These are phyloP conservation scores for Podila epigama DNA, from an alignment of 192 early-diverging fungal species.

Conservation along the genomic window DNA sequence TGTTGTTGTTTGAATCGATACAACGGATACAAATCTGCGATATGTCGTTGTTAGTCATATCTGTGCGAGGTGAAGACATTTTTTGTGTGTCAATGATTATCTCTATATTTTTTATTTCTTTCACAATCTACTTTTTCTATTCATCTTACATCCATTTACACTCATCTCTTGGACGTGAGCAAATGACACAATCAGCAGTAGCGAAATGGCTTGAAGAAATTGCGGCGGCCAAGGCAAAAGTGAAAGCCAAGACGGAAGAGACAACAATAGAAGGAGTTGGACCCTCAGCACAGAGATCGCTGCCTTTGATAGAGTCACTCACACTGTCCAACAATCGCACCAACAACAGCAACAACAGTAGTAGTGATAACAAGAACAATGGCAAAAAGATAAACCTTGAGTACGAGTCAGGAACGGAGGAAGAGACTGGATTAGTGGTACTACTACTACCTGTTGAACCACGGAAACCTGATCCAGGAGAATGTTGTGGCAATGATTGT, in stretches of 20 bases:
- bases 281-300: background rate
- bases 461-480: slow-evolving; percentile 32
- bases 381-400: too few relatives aligned
- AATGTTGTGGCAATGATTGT: slow-evolving; percentile 46
- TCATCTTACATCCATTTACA: background rate
- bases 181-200: slow-evolving; percentile 24
- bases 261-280: background rate
- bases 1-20: too few relatives aligned
- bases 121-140: background rate
- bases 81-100: too few relatives aligned
- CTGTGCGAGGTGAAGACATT: too few relatives aligned
- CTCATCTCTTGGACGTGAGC: background rate
- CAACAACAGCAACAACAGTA: background rate
- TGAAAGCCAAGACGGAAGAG: slow-evolving; percentile 18
- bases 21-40: too few relatives aligned
- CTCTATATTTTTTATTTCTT: slow-evolving; percentile 7
- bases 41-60: too few relatives aligned
- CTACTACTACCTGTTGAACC: slow-evolving; percentile 19
- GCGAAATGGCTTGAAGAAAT: slow-evolving; percentile 41
- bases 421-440: too few relatives aligned
- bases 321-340: background rate
- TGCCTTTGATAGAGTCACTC: background rate
- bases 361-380: too few relatives aligned
- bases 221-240: slow-evolving; percentile 32
- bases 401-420: slow-evolving; percentile 16